Evolutionary conservation across 495 filamentous ascomycete genomes (phyloP), one percentile per base, ranked within the genome.

Genomic region (Amorphotheca resinae): DNA sequence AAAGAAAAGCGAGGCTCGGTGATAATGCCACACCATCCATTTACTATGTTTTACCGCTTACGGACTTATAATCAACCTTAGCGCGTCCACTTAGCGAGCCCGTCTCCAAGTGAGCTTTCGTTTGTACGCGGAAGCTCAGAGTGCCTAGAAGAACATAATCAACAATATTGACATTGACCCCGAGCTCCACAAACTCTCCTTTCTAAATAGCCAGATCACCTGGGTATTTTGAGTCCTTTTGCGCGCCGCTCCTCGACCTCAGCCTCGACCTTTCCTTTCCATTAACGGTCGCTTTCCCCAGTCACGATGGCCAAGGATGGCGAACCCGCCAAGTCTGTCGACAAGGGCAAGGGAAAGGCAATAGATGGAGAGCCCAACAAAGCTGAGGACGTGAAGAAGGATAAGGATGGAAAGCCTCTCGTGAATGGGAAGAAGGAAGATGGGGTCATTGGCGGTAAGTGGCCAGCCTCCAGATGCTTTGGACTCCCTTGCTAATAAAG

Each of bases 301-400:
- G 22, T 46, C 52, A 57, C 41, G 59, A 96, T 98, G 91, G 84
- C 87, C 64, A 79, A 93, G 72, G 83, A 88, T 61, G 86, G 84
- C 66, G 84, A 91, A 66, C 73, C 77, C 71, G 73, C 81, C 61
- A 85, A 81, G 63, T 65, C 77, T 59, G 72, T 77, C 61, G 87
- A 93, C 66, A 95, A 96, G 72, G 91, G 88, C 64, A 95, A 95
- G 72, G 88, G 80, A 57, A 98, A 95, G 70, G 80, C 78, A 46
- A 70, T 78, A 42, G 73, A 79, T 42, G 66, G 64, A 43, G 71
- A 66, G 45, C 53, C 62, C 22, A 76, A 73, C 63, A 84, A 82
- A 58, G 56, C 65, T 18, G 76, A 81, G 43, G 78, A 80, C 33
- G 69, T 70, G 25, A 80, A 84, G 55, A 76, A 76, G 55, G 68